Evolutionary conservation across 2,329 filamentous ascomycete species (phyloP).

Genomic region (Aspergillus versicolor): DNA sequence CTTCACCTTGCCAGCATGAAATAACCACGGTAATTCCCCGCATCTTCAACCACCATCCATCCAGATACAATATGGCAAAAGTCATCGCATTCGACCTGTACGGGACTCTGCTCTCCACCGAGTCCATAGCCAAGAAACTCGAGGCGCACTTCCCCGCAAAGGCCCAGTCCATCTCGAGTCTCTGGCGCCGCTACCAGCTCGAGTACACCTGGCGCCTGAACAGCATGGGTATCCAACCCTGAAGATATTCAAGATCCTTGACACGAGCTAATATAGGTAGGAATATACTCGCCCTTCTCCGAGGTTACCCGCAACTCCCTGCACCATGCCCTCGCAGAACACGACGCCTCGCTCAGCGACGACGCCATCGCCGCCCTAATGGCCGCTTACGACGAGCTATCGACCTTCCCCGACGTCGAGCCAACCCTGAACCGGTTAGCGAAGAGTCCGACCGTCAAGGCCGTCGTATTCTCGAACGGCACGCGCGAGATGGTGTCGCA

Average conservation of each 20-base stretch:
- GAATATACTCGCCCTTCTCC: conserved; percentile 61
- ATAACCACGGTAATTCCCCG: too few relatives aligned
- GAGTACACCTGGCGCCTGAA: conserved; percentile 77
- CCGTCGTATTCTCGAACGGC: conserved; percentile 71
- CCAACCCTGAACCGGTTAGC: conserved; percentile 53
- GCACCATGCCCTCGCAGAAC: conserved; percentile 63
- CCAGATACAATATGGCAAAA: conserved; percentile 17
- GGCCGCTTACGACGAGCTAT: conserved; percentile 63
- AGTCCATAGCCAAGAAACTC: conserved; percentile 63
- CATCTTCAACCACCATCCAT: too few relatives aligned
- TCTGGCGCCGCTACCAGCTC: conserved; percentile 69
- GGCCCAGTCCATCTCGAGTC: conserved; percentile 56
- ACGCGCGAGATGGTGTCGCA: conserved; percentile 62
- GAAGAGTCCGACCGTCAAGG: conserved; percentile 43
- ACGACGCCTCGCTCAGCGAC: conserved; percentile 46
- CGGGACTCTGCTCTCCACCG: conserved; percentile 71
- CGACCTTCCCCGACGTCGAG: conserved; percentile 64
- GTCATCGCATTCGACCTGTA: conserved; percentile 74
- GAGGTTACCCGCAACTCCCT: conserved; percentile 64
- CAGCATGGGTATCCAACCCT: conserved; percentile 59
- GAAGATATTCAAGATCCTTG: too few relatives aligned
- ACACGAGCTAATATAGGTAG: conserved; percentile 37
- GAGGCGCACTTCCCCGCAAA: conserved; percentile 57
- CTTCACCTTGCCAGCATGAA: too few relatives aligned
- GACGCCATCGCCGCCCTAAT: conserved; percentile 55